Conservation (phyloP, 345 rosid species). For the Hypericum perforatum region DNA sequence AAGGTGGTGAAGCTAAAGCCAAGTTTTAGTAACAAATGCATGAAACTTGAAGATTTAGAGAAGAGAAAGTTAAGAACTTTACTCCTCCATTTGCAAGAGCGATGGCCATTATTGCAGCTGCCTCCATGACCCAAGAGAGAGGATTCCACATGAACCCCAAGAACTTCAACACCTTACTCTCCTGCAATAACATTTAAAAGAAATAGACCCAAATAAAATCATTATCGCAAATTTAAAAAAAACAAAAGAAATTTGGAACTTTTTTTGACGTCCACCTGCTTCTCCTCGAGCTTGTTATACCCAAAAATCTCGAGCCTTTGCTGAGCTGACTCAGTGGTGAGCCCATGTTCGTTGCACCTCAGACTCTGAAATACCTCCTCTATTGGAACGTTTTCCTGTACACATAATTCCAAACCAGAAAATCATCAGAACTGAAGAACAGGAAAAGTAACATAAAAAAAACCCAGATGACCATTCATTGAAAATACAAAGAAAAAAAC, state of each 20-base stretch:
- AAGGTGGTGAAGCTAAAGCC: neutral
- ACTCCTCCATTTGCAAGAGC: conserved; percentile 71
- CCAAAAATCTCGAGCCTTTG: conserved; percentile 51
- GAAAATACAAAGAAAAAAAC: neutral
- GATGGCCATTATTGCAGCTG: conserved; percentile 68
- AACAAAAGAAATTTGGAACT: neutral
- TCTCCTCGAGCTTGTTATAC: conserved; percentile 58
- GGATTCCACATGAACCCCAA: conserved; percentile 72
- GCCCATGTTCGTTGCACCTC: conserved; percentile 44
- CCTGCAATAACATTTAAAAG: conserved; percentile 24
- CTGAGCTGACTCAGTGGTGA: conserved; percentile 46
- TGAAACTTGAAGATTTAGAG: neutral
- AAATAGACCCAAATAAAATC: neutral
- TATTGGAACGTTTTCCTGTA: conserved; percentile 54
- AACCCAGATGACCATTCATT: conserved; percentile 2
- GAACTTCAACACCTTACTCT: conserved; percentile 48
- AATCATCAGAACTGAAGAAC: conserved; percentile 8
- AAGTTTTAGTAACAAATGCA: neutral
- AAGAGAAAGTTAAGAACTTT: conserved; percentile 8
- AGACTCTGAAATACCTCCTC: conserved; percentile 58
- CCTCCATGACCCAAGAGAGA: conserved; percentile 76
- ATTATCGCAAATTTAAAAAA: no score
- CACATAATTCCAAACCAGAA: conserved; percentile 9
- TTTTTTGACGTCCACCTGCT: conserved; percentile 23
- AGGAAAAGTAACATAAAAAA: conserved; percentile 9